Base-by-base conservation (phyloP, 257 asterid species). In the Nicotiana tabacum region DNA sequence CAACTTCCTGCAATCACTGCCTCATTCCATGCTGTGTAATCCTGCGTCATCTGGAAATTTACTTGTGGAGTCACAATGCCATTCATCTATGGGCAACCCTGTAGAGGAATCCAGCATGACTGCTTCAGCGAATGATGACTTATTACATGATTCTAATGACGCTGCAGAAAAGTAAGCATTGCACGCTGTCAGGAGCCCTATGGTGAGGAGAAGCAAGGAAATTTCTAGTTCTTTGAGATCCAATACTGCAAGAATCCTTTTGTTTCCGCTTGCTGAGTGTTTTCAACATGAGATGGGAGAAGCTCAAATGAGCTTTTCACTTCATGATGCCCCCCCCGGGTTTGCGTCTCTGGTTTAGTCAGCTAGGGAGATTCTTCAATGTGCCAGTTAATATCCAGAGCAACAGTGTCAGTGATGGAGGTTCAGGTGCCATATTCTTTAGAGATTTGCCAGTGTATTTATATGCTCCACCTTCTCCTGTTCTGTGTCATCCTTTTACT, bases 1-100 rank as follows among this genome's bases (percentile, higher is more conserved):
- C 94, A 93, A 88, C 90, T 93, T 96, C 91, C 86, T 96, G 81
- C 95, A 91, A 81, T 92, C 93, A 11, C 83, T 93, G 43, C 92
- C 90, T 82, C 79, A 82, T 76, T 62, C 91, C 21, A 84, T 86
- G 65, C 86, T 69, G 57, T 60, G 83, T n/a, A 64, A 87, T 74
- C 83, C 80, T 8, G 81, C 72, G 15, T 64, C 80, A 13, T 51
- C 77, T 32, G 17, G 74, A 39, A 81, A 18, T 35, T 81, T 77
- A 33, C 72, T 74, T 53, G 66, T 37, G 76, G 82, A 84, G 80
- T 69, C 86, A 1, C 83, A 78, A 83, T 27, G 53, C 6, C 35
- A 80, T 58, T 62, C 13, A 74, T 79, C 72, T 2, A 53, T n/a
- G 17, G 13, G 64, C 66, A 80, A 86, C 77, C 80, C 82, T 1